Percentiles rank a stretch among this genome's conserved stretches.
Conservation (phyloP, 148 eudicot species). For the Arbutus unedo region DNA sequence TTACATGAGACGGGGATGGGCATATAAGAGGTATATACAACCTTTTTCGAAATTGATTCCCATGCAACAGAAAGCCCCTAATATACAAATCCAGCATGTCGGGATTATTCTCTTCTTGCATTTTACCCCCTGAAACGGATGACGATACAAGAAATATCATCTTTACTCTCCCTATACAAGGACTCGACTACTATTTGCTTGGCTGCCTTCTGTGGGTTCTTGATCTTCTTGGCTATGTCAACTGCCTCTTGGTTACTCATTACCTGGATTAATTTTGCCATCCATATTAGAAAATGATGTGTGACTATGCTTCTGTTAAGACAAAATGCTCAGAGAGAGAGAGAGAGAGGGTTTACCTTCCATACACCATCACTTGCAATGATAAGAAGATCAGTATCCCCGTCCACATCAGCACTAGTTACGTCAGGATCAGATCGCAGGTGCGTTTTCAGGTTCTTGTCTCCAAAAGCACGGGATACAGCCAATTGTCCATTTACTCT, state of each 20-base stretch:
- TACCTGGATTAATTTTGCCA: slow-evolving; percentile 34
- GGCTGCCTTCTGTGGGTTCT: slow-evolving; percentile 54
- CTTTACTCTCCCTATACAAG: slow-evolving; percentile 62
- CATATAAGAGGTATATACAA: background rate
- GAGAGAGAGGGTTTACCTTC: slow-evolving; percentile 45
- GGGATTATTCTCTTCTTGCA: background rate
- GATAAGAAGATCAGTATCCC: slow-evolving; percentile 56
- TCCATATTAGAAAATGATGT: background rate
- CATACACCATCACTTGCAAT: slow-evolving; percentile 74
- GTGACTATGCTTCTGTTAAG: background rate
- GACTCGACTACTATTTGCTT: slow-evolving; percentile 55
- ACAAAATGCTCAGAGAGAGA: background rate
- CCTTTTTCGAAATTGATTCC: background rate
- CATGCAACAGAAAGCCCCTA: slow-evolving; percentile 20
- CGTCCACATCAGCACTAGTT: slow-evolving; percentile 33
- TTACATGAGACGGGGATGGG: background rate
- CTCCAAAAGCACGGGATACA: slow-evolving; percentile 76
- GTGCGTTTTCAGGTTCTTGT: slow-evolving; percentile 64
- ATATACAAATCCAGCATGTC: slow-evolving; percentile 39
- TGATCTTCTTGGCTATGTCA: slow-evolving; percentile 50
- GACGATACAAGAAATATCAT: slow-evolving; percentile 66
- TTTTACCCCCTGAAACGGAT: slow-evolving; percentile 42
- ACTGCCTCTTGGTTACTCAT: slow-evolving; percentile 71
- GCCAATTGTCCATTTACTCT: slow-evolving; percentile 74
- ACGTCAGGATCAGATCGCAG: slow-evolving; percentile 69